phyloP scores from a whole-genome alignment of 306 rosid species.

The Comarum palustre region DNA sequence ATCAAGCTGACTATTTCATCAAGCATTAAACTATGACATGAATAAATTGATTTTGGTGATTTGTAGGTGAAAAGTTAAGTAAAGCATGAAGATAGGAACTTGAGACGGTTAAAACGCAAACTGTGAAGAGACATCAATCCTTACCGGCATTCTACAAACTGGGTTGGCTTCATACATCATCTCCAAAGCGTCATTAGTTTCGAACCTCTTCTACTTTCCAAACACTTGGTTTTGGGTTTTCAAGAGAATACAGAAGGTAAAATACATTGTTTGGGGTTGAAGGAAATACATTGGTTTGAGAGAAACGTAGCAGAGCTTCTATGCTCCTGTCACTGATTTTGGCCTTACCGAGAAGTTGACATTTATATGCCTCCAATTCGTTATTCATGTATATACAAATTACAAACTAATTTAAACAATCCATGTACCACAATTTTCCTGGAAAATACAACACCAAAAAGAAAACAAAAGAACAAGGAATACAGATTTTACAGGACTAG shows the following conservation, averaged over 20 bases:
- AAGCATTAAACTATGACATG: constrained; percentile 11
- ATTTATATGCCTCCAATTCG: neutral
- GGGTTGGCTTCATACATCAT: constrained; percentile 8
- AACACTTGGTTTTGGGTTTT: neutral
- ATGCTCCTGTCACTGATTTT: constrained; percentile 1
- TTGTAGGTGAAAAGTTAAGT: neutral
- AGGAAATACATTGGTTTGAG: constrained; percentile 6
- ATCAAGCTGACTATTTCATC: neutral
- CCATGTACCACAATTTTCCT: neutral
- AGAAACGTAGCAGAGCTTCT: neutral
- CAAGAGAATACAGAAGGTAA: neutral
- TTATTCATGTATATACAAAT: neutral
- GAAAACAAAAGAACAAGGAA: neutral
- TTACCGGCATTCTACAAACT: neutral
- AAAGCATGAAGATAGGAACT: neutral
- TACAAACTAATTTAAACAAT: neutral
- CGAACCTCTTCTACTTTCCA: constrained; percentile 16
- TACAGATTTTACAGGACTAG: neutral
- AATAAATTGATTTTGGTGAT: neutral
- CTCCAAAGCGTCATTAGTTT: neutral
- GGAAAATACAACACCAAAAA: neutral
- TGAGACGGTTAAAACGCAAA: neutral
- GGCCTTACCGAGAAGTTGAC: neutral
- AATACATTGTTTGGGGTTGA: neutral
- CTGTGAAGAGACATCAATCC: neutral